Evolutionary conservation across 345 rosid species (phyloP), one percentile per base, ranked within the genome.

Genomic region (Gossypium australe): DNA sequence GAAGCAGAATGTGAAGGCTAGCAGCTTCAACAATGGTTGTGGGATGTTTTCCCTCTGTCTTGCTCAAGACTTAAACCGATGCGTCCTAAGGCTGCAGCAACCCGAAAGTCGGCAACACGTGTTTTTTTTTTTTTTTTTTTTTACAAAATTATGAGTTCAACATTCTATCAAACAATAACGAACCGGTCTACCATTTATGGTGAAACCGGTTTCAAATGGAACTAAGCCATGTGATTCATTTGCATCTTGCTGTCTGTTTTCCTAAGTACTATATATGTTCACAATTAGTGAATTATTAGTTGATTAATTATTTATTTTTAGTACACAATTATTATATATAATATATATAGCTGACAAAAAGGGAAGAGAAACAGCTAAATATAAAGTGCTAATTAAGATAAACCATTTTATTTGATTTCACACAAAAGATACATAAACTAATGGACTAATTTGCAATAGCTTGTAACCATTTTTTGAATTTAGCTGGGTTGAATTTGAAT

Each of bases 1-100:
- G 80, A 48, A 89, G 90, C 73, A 84, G 82, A 72, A 81, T 90
- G 49, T 87, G 78, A 72, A n/a, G 70, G 72, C 59, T 51, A 17
- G 8, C 77, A 62, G 55, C 59, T 20, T 75, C 66, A n/a, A 38
- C 18, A 22, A 1, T 47, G 71, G 17, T 67, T 67, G 78, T 79
- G 82, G 56, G 59, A 51, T 62, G 71, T 44, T 78, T 78, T 14
- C 52, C 45, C 75, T 45, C 20, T 27, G 20, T 53, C 73, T n/a
- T 27, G 51, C 53, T 73, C 62, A 67, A 60, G 18, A 47, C 60
- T 49, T 45, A 53, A 60, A 38, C 45, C 4, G 29, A 63, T 71
- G 78, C 38, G 64, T 63, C 71, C 80, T 64, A 71, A 64, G 64
- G 56, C 22, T 34, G 34, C 56, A 59, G 43, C 70, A 24, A 12